Evolutionary conservation across 192 early-diverging fungal genomes (phyloP).

Genomic region (Coemansia sp.): DNA sequence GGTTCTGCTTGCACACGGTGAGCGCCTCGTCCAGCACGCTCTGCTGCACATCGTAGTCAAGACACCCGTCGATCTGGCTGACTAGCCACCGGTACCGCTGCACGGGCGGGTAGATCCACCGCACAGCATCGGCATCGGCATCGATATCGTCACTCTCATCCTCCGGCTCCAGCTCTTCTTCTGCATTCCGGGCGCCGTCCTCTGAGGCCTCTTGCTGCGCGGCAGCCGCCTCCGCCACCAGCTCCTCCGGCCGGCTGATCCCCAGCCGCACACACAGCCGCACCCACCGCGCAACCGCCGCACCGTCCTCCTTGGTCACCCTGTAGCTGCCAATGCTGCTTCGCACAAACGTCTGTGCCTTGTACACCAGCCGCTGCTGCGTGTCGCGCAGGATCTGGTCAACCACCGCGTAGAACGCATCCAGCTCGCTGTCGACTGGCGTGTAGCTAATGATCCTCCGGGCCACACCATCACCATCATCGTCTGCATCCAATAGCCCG

Average conservation of each 20-base stretch:
- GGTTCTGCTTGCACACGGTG: constrained; percentile 38
- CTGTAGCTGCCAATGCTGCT: constrained; percentile 23
- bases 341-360: constrained; percentile 78
- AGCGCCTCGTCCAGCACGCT: constrained; percentile 37
- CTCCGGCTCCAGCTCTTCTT: not conserved
- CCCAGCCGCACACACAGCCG: constrained; percentile 17
- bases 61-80: constrained; percentile 39
- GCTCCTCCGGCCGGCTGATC: constrained; percentile 19
- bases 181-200: not conserved
- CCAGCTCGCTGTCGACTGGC: constrained; percentile 52
- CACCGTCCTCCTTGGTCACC: constrained; percentile 15
- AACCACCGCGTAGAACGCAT: constrained; percentile 67
- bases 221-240: not conserved
- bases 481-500: not conserved
- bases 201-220: not conserved
- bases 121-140: constrained; percentile 22
- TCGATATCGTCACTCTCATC: not conserved
- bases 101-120: constrained; percentile 43
- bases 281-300: constrained; percentile 21
- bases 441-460: constrained; percentile 12
- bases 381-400: constrained; percentile 84
- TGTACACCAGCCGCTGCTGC: constrained; percentile 86
- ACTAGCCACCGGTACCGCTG: constrained; percentile 37
- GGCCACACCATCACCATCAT: not conserved
- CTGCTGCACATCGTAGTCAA: constrained; percentile 34